Evolutionary conservation across 2,329 filamentous ascomycete species (phyloP).

Genomic region (Helotiales sp.): DNA sequence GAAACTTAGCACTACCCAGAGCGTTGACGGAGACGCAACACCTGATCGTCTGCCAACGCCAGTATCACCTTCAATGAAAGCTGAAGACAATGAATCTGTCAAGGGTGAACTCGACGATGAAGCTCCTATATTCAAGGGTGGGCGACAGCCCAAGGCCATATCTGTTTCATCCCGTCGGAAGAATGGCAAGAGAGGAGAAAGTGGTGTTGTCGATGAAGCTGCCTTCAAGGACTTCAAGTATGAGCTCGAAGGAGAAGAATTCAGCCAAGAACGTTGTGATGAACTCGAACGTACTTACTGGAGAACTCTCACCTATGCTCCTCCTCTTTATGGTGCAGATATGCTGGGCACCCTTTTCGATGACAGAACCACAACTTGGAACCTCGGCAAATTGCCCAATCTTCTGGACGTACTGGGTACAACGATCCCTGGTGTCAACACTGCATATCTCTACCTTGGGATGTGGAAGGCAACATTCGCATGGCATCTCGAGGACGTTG

Average conservation of each 20-base stretch:
- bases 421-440: slow-evolving; percentile 97
- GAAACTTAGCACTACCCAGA: slow-evolving; percentile 17
- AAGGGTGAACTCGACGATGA: slow-evolving; percentile 41
- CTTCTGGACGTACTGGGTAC: slow-evolving; percentile 90
- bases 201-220: slow-evolving; percentile 81
- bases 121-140: slow-evolving; percentile 48
- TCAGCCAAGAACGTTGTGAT: slow-evolving; percentile 86
- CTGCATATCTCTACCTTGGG: slow-evolving; percentile 92
- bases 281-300: slow-evolving; percentile 95
- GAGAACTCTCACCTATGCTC: slow-evolving; percentile 95
- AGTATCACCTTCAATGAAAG: slow-evolving; percentile 46
- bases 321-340: slow-evolving; percentile 93
- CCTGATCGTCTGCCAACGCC: slow-evolving; percentile 51
- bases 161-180: slow-evolving; percentile 86
- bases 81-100: slow-evolving; percentile 35
- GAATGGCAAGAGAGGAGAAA: slow-evolving; percentile 72
- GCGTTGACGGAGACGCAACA: slow-evolving; percentile 32
- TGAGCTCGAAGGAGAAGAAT: slow-evolving; percentile 80
- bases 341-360: slow-evolving; percentile 95
- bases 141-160: slow-evolving; percentile 48
- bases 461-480: slow-evolving; percentile 99
- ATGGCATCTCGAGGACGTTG: slow-evolving; percentile 98
- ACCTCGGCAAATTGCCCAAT: slow-evolving; percentile 91
- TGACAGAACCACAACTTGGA: slow-evolving; percentile 82
- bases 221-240: slow-evolving; percentile 93